phyloP scores from a whole-genome alignment of 177 flowering plant species.

The Tripterygium wilfordii region DNA sequence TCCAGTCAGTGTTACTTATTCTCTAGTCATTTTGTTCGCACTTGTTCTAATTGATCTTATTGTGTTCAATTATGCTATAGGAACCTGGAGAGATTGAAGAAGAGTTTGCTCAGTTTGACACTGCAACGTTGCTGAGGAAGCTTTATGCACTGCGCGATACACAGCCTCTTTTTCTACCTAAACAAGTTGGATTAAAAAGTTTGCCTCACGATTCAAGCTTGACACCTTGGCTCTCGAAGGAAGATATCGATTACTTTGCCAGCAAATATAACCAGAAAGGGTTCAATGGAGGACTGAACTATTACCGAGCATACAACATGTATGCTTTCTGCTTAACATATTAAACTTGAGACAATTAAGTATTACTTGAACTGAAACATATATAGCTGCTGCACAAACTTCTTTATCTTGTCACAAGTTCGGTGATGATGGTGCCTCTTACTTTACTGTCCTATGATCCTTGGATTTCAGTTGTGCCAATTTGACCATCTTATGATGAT shows the following conservation, averaged over 20 bases:
- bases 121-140: conserved; percentile 16
- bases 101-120: conserved; percentile 28
- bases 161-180: conserved; percentile 27
- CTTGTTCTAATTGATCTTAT: neutral
- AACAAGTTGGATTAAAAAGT: conserved; percentile 24
- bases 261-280: conserved; percentile 29
- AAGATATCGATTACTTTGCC: conserved; percentile 41
- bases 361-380: no score
- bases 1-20: no score
- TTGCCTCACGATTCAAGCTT: conserved; percentile 15
- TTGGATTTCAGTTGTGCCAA: no score
- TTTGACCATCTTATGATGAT: no score
- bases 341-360: no score
- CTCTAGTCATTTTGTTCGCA: no score
- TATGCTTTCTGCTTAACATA: conserved; percentile 10
- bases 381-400: no score
- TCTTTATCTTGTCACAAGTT: no score
- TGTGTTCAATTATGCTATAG: conserved; percentile 12
- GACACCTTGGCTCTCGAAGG: conserved; percentile 61
- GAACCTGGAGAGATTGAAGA: conserved; percentile 45
- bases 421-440: no score
- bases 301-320: conserved; percentile 38
- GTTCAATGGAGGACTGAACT: conserved; percentile 50
- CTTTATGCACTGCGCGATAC: conserved; percentile 20
- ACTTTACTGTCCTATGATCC: no score